Evolutionary conservation across 2,329 filamentous ascomycete genomes (phyloP).

Genomic region (Thermoascus crustaceus): DNA sequence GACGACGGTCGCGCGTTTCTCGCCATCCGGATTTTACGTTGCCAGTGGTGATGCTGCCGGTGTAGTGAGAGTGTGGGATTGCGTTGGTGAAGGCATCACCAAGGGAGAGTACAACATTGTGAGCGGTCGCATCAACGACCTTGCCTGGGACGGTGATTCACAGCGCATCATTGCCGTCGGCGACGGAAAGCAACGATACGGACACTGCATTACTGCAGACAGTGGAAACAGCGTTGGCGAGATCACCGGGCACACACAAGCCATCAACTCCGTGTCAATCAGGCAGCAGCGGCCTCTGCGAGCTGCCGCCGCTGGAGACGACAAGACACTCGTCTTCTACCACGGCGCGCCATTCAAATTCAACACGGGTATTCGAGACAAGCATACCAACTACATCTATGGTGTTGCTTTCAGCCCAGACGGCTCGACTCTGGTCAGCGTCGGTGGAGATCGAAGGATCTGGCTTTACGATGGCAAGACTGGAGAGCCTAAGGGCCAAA

Average conservation of each 20-base stretch:
- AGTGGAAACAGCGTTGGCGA: slow-evolving; percentile 95
- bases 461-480: slow-evolving; percentile 96
- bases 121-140: slow-evolving; percentile 87
- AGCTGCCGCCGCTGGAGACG: slow-evolving; percentile 85
- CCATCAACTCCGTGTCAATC: slow-evolving; percentile 85
- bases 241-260: slow-evolving; percentile 81
- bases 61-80: slow-evolving; percentile 84
- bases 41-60: slow-evolving; percentile 85
- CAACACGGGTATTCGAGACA: slow-evolving; percentile 66
- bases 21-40: slow-evolving; percentile 89
- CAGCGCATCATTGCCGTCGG: slow-evolving; percentile 95
- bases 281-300: slow-evolving; percentile 83
- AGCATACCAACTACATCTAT: slow-evolving; percentile 84
- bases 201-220: slow-evolving; percentile 89
- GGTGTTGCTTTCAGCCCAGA: slow-evolving; percentile 86
- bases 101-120: slow-evolving; percentile 95
- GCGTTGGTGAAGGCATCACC: slow-evolving; percentile 73
- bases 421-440: slow-evolving; percentile 70
- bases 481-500: slow-evolving; percentile 67
- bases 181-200: slow-evolving; percentile 86
- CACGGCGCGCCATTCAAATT: slow-evolving; percentile 96
- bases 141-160: slow-evolving; percentile 95
- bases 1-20: slow-evolving; percentile 88
- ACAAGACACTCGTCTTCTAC: slow-evolving; percentile 82
- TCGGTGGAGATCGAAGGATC: slow-evolving; percentile 86